Percentiles rank a stretch among this genome's conserved stretches.
phyloP scores from a whole-genome alignment of 371 early-diverging fungal species.

The Mucor sp. region DNA sequence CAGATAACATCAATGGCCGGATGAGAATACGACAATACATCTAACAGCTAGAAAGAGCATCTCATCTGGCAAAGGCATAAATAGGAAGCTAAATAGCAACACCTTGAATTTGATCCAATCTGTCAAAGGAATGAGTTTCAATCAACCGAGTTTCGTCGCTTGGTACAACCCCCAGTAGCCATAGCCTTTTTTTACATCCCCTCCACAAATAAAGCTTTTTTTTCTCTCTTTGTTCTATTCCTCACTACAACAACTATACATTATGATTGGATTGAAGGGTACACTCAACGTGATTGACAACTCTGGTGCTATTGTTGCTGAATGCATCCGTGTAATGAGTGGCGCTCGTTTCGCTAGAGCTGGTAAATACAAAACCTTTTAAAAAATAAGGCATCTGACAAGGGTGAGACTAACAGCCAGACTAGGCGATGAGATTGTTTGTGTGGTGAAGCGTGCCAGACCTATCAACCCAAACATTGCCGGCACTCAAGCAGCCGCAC shows the following conservation, averaged over 20 bases:
- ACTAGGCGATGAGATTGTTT: constrained; percentile 94
- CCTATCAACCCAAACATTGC: constrained; percentile 65
- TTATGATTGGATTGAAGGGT: constrained; percentile 85
- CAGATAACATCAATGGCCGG: too few relatives aligned
- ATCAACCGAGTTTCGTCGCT: neutral
- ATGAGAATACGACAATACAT: too few relatives aligned
- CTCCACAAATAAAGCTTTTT: neutral
- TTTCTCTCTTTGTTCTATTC: neutral
- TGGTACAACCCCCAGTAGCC: constrained; percentile 1
- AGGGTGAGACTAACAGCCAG: neutral
- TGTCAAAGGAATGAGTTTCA: neutral
- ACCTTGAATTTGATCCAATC: neutral
- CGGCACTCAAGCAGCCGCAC: constrained; percentile 55
- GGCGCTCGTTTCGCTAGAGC: constrained; percentile 80
- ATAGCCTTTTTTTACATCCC: neutral
- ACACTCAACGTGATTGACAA: constrained; percentile 93
- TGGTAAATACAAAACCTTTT: constrained; percentile 34
- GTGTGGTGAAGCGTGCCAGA: constrained; percentile 92
- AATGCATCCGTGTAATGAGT: constrained; percentile 94
- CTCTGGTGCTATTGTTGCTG: constrained; percentile 92
- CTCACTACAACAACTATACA: neutral
- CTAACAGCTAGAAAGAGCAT: too few relatives aligned
- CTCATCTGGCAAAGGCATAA: too few relatives aligned
- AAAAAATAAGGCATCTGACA: neutral
- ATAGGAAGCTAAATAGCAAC: neutral